Base-by-base conservation (phyloP, 768 basidiomycete species). In the Tremella yokohamensis region DNA sequence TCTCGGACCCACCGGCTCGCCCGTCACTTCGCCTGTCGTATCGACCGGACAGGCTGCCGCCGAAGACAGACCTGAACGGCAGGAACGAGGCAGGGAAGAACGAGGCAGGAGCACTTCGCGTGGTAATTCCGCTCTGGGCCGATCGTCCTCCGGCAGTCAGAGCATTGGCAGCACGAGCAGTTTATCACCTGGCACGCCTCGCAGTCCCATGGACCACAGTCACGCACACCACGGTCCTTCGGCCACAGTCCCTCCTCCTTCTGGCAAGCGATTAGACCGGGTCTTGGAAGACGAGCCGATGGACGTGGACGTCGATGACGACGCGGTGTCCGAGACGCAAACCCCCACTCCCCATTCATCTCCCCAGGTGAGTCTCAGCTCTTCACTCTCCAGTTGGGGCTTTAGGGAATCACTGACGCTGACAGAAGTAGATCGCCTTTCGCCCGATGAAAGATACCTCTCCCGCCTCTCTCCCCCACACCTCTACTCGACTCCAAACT, bases 271-370 rank as follows among this genome's bases (percentile, higher is more conserved):
- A 7, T 18, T n/a, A 34, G 34, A 39, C 29, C 42, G 49, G 48
- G 16, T 40, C 40, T 34, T 8, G 13, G 26, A 47, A 6, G 44
- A 52, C 20, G 58, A 60, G 25, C 39, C 39, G 15, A 61, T 61
- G 56, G 63, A 64, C 40, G 39, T 64, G 3, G 61, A 53, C 38
- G 56, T 4, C n/a, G 22, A 22, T 6, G 42, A 45, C n/a, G 42
- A 45, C 42, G 22, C 37, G 65, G 34, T 60, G 65, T 20, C 20
- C 50, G 18, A 76, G 11, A 11, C 29, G 11, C 29, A 34, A 11
- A 34, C 75, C 3, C 75, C 75, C 13, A 76, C 75, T 7, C 75
- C 75, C 8, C 75, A 76, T 61, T 75, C 73, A 29, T 73, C 71
- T 39, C 75, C 75, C 40, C 72, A 74, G 59, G 75, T 76, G 61